These are phyloP conservation scores for Rosa hybrid DNA, from an alignment of 331 rosid species.

Conservation along the genomic window DNA sequence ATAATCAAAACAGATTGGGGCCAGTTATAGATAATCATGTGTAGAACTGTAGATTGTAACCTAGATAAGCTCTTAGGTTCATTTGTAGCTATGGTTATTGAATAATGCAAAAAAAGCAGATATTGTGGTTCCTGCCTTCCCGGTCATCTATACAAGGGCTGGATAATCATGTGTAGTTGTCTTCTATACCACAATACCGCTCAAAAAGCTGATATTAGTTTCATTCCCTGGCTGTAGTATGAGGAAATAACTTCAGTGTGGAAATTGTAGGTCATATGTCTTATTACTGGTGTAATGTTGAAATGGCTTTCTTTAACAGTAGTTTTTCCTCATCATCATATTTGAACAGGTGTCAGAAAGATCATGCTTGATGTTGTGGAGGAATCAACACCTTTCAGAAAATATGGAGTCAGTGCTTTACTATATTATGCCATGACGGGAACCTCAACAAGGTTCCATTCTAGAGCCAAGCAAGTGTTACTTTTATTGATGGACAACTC, in stretches of 20 bases:
- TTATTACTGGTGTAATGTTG: not conserved
- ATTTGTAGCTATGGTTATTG: not conserved
- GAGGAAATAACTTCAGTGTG: too few species aligned
- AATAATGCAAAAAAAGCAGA: too few species aligned
- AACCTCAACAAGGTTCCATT: constrained; percentile 77
- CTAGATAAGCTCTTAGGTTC: not conserved
- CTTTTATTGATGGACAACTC: constrained; percentile 51
- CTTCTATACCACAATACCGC: not conserved
- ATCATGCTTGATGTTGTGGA: constrained; percentile 58
- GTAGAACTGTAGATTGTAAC: not conserved
- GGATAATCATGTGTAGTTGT: not conserved
- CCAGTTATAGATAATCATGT: not conserved
- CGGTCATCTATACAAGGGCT: not conserved
- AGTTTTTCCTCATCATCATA: not conserved
- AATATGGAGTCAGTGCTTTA: constrained; percentile 61
- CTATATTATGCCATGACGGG: constrained; percentile 69
- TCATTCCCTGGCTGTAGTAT: not conserved
- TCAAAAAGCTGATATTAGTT: not conserved
- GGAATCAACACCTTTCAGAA: constrained; percentile 54
- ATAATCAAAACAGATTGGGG: not conserved
- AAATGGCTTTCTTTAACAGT: not conserved
- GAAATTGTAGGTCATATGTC: constrained; percentile 1
- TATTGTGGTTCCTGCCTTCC: not conserved
- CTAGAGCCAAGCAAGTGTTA: constrained; percentile 75
- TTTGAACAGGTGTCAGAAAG: constrained; percentile 41